phyloP scores from a whole-genome alignment of 2,329 filamentous ascomycete genomes.

The Colletotrichum somersetense region DNA sequence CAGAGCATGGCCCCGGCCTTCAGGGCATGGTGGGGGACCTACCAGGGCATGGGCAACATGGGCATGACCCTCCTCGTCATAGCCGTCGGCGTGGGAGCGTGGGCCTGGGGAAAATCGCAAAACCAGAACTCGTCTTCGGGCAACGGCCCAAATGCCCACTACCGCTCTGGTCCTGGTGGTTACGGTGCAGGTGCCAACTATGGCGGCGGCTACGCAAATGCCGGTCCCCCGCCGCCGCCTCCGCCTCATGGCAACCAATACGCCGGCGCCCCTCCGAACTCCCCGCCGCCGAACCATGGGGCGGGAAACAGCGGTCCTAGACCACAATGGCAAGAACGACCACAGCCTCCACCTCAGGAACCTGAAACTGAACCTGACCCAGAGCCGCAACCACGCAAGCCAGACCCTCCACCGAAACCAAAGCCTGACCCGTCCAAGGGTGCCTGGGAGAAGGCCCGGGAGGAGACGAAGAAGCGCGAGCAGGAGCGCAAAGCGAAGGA shows the following conservation, averaged over 20 bases:
- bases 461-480: conserved; percentile 73
- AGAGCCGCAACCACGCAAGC: conserved; percentile 46
- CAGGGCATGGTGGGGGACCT: conserved; percentile 77
- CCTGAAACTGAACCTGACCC: conserved; percentile 44
- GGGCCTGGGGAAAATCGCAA: conserved; percentile 62
- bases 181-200: conserved; percentile 41
- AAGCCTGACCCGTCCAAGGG: conserved; percentile 43
- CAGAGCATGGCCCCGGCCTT: conserved; percentile 80
- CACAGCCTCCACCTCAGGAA: conserved; percentile 43
- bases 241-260: conserved; percentile 43
- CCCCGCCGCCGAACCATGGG: conserved; percentile 44
- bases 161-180: conserved; percentile 32
- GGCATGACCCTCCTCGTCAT: conserved; percentile 80
- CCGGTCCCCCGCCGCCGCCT: conserved; percentile 40
- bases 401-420: conserved; percentile 45
- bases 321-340: conserved; percentile 54
- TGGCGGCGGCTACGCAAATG: conserved; percentile 34
- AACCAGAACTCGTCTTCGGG: conserved; percentile 50
- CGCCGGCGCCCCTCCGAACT: conserved; percentile 42
- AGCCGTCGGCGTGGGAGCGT: conserved; percentile 81
- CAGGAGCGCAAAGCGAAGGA: conserved; percentile 73
- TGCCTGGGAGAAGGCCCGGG: conserved; percentile 56
- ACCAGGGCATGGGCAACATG: conserved; percentile 78
- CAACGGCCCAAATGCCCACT: conserved; percentile 23
- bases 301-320: conserved; percentile 51